Evolutionary conservation across 495 filamentous ascomycete species (phyloP).

Genomic region (Penicillium roqueforti): DNA sequence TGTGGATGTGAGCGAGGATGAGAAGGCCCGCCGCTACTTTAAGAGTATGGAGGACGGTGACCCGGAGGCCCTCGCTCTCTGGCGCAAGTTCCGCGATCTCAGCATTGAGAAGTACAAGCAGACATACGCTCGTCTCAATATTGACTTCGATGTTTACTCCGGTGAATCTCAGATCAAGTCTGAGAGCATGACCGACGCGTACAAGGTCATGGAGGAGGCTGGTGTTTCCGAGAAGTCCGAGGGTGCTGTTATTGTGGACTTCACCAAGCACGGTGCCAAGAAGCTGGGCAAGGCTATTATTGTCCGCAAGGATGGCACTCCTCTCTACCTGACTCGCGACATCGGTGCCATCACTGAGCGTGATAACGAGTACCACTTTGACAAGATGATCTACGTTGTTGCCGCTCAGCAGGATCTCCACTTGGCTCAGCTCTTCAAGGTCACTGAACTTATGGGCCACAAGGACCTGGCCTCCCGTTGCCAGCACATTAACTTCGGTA

Average conservation of each 20-base stretch:
- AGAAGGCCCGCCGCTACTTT: slow-evolving; percentile 75
- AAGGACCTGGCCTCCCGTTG: slow-evolving; percentile 58
- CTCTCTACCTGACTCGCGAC: slow-evolving; percentile 68
- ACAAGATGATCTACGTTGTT: slow-evolving; percentile 76
- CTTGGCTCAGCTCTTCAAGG: slow-evolving; percentile 67
- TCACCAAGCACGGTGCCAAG: slow-evolving; percentile 66
- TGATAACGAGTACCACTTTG: slow-evolving; percentile 59
- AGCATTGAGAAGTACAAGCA: slow-evolving; percentile 81
- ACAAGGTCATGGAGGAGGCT: slow-evolving; percentile 60
- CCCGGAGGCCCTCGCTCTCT: slow-evolving; percentile 67
- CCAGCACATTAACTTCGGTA: slow-evolving; percentile 71
- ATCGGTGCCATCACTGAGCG: slow-evolving; percentile 64
- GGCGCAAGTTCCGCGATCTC: slow-evolving; percentile 85
- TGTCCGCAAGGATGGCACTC: slow-evolving; percentile 63
- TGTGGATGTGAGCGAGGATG: slow-evolving; percentile 55
- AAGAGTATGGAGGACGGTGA: slow-evolving; percentile 86
- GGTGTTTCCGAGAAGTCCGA: slow-evolving; percentile 77
- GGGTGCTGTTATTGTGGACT: slow-evolving; percentile 84
- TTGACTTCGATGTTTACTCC: slow-evolving; percentile 88
- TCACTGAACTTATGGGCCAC: slow-evolving; percentile 62
- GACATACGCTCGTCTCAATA: slow-evolving; percentile 82
- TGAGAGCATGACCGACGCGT: slow-evolving; percentile 70
- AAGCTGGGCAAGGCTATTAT: slow-evolving; percentile 67
- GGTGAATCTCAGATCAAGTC: slow-evolving; percentile 89
- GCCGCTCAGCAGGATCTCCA: slow-evolving; percentile 69